A percentile compares a stretch with the other conserved stretches of the same genome.
Conservation (phyloP, 164 flowering plant genomes). For the Houttuynia cordata region DNA sequence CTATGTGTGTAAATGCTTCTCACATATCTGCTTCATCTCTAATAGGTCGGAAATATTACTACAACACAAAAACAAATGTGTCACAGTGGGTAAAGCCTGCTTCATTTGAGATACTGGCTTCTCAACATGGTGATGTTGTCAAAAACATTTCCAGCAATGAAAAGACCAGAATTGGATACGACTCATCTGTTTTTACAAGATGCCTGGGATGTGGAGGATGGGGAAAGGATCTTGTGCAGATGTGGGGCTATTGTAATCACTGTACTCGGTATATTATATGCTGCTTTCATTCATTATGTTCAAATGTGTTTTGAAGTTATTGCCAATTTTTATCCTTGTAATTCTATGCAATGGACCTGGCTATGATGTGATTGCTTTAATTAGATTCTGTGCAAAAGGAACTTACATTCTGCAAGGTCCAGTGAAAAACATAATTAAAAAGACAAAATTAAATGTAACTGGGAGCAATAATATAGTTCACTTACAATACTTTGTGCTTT, state of each 20-base stretch:
- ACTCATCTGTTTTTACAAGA: conserved; percentile 21
- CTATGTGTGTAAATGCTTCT: not conserved
- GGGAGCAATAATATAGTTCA: too few species aligned
- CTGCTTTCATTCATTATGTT: not conserved
- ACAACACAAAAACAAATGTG: conserved; percentile 61
- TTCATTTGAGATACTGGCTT: conserved; percentile 15
- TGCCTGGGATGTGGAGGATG: conserved; percentile 93
- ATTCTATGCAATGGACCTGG: not conserved
- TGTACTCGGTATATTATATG: conserved; percentile 63
- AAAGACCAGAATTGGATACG: conserved; percentile 14
- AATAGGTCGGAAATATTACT: conserved; percentile 80
- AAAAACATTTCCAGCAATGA: conserved; percentile 10
- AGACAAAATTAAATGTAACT: too few species aligned
- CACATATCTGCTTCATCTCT: not conserved
- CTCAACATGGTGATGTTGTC: too few species aligned
- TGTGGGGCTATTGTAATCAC: conserved; percentile 93
- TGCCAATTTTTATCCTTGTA: not conserved
- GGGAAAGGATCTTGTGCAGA: conserved; percentile 83
- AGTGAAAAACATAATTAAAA: too few species aligned
- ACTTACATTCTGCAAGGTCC: too few species aligned
- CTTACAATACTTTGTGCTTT: too few species aligned
- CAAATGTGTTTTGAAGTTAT: not conserved
- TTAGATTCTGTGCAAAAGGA: too few species aligned
- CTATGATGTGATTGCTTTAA: too few species aligned
- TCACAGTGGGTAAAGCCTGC: conserved; percentile 81